Evolutionary conservation across 352 stramenopile genomes (phyloP), one percentile per base, ranked within the genome.

Genomic region (Globisporangium parvum): DNA sequence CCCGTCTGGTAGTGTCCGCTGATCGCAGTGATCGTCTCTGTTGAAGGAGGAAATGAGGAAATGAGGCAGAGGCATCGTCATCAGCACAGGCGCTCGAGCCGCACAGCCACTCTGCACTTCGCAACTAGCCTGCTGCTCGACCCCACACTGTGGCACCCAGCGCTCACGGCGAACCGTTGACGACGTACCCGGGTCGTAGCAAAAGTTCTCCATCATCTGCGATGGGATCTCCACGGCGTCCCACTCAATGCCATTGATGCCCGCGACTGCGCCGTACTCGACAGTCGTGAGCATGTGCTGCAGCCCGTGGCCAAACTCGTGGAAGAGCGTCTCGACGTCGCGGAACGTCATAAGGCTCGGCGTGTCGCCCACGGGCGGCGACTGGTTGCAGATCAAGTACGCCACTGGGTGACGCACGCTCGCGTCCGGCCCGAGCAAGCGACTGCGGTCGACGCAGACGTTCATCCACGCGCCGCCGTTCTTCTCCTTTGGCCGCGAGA

Each of bases 191-290:
- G 83, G 68, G 67, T 99, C 91, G 71, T 99, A 99, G 71, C 94
- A 98, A 78, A 97, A 99, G 70, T 99, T 99, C 61, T 99, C 97
- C 96, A 99, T 99, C 78, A 99, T 99, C 75, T 99, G 96, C 12
- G 87, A 98, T 24, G 96, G 96, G 18, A 98, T 74, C 67, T 99
- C 97, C 3, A 99, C 96, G 15, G 97, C 97, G 78, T 99, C 97
- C 96, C 96, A 99, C 71, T 99, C 96, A 17, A 99, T 86, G 47
- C 92, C 93, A 67, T 98, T 98, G 71, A 98, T 98, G 17, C 95
- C 96, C 5, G 96, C 93, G 39, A 98, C 95, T 48, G 97, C 95
- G 56, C 91, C 94, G 60, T 98, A 89, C 47, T 96, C 84, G 51
- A 98, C 93, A 21, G 76, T 90, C 17, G 97, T 99, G 6, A 99